A percentile compares a stretch with the other conserved stretches of the same genome.
Evolutionary conservation across 495 filamentous ascomycete genomes (phyloP).

Genomic region (Penicillium psychrofluorescens): DNA sequence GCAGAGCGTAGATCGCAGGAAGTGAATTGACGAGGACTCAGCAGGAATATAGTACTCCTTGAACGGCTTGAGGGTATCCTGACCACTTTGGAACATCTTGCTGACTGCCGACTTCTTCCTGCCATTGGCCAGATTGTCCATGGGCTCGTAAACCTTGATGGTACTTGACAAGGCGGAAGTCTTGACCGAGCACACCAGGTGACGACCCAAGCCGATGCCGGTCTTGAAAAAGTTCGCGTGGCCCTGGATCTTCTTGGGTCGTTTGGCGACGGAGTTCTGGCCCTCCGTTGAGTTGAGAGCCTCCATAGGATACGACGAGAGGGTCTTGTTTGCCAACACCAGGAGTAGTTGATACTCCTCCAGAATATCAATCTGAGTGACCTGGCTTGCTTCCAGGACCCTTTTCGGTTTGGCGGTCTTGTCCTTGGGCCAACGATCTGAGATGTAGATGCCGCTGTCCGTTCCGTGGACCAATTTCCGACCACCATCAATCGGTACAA

Average conservation of each 20-base stretch:
- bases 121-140: conserved; percentile 78
- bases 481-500: conserved; percentile 90
- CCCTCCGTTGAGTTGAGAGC: conserved; percentile 76
- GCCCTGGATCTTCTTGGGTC: conserved; percentile 94
- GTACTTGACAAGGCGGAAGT: conserved; percentile 82
- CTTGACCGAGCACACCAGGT: conserved; percentile 93
- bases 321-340: conserved; percentile 86
- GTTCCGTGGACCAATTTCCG: conserved; percentile 91
- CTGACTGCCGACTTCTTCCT: conserved; percentile 88
- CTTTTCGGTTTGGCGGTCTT: conserved; percentile 65
- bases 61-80: conserved; percentile 91
- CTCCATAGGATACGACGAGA: conserved; percentile 78
- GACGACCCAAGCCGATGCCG: conserved; percentile 88
- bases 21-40: conserved; percentile 93
- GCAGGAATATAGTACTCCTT: conserved; percentile 99
- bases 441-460: conserved; percentile 85
- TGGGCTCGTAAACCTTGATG: conserved; percentile 96
- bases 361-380: conserved; percentile 92
- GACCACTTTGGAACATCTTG: conserved; percentile 89
- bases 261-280: conserved; percentile 63
- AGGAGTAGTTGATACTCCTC: conserved; percentile 90
- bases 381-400: conserved; percentile 77
- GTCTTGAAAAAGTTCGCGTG: conserved; percentile 98
- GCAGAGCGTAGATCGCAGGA: conserved; percentile 92
- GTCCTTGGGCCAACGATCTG: conserved; percentile 84